A percentile compares a stretch with the other conserved stretches of the same genome.
Evolutionary conservation across 208 protist genomes (phyloP).

Genomic region (Acanthamoeba castellanii): DNA sequence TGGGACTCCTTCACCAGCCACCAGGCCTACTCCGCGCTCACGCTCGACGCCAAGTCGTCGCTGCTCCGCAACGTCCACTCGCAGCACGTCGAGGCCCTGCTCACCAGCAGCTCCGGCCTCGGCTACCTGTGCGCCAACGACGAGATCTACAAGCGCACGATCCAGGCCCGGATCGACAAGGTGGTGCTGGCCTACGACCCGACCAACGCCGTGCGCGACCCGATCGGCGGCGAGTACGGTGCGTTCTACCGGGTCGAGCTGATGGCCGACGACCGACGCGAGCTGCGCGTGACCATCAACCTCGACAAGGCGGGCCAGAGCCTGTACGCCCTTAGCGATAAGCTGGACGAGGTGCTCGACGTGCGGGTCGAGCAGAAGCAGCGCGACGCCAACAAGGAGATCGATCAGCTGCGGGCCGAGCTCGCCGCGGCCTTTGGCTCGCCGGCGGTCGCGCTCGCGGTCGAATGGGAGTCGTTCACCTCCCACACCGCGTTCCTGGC

Average conservation of each 20-base stretch:
- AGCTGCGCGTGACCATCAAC: background rate
- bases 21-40: background rate
- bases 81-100: background rate
- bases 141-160: background rate
- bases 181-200: background rate
- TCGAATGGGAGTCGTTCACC: background rate
- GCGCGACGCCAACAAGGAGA: background rate
- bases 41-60: background rate
- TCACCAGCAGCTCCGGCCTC: background rate
- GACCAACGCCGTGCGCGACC: background rate
- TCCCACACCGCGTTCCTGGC: background rate
- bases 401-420: background rate
- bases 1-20: background rate
- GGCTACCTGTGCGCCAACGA: background rate
- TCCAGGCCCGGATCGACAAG: background rate
- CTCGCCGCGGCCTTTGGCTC: background rate
- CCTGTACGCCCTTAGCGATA: background rate
- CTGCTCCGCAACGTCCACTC: background rate
- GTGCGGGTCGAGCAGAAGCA: background rate
- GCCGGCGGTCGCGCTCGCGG: background rate
- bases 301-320: background rate
- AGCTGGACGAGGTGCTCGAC: background rate
- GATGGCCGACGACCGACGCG: background rate
- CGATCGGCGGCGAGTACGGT: background rate
- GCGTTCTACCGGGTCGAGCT: background rate